These are phyloP conservation scores for Candida fluviatilis DNA, from an alignment of 805 yeast species.

Conservation along the genomic window DNA sequence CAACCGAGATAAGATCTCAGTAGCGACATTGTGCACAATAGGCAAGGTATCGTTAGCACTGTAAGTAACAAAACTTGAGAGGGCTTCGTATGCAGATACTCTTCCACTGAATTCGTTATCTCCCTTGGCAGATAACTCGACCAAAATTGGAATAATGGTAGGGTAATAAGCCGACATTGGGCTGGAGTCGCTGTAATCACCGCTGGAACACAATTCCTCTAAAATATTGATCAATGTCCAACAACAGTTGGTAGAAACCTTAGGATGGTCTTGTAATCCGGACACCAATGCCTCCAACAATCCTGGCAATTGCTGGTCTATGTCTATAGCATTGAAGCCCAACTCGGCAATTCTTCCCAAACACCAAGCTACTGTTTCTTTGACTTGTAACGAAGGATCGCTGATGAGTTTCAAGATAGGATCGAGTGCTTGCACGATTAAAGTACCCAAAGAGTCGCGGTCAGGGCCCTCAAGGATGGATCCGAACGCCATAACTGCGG, in stretches of 20 bases:
- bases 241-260: slow-evolving; percentile 94
- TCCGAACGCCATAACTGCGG: slow-evolving; percentile 99
- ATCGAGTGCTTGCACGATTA: slow-evolving; percentile 77
- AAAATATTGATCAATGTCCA: slow-evolving; percentile 93
- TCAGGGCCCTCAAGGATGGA: slow-evolving; percentile 95
- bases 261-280: slow-evolving; percentile 90
- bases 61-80: slow-evolving; percentile 74
- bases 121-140: slow-evolving; percentile 61
- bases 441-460: slow-evolving; percentile 55
- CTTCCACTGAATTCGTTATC: slow-evolving; percentile 87
- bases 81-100: slow-evolving; percentile 95
- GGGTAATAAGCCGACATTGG: slow-evolving; percentile 73
- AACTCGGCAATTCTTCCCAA: slow-evolving; percentile 92
- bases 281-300: slow-evolving; percentile 67
- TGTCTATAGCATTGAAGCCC: slow-evolving; percentile 71
- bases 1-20: slow-evolving; percentile 68
- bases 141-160: slow-evolving; percentile 62
- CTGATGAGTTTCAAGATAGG: slow-evolving; percentile 72
- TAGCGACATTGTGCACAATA: slow-evolving; percentile 67
- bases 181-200: slow-evolving; percentile 47
- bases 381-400: slow-evolving; percentile 78
- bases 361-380: slow-evolving; percentile 98
- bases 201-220: slow-evolving; percentile 68
- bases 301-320: slow-evolving; percentile 59
- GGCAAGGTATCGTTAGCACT: slow-evolving; percentile 68